Percentiles rank a stretch among this genome's conserved stretches.
Conservation (phyloP, 1,139 yeast genomes). For the Yamadazyma buinensis region DNA sequence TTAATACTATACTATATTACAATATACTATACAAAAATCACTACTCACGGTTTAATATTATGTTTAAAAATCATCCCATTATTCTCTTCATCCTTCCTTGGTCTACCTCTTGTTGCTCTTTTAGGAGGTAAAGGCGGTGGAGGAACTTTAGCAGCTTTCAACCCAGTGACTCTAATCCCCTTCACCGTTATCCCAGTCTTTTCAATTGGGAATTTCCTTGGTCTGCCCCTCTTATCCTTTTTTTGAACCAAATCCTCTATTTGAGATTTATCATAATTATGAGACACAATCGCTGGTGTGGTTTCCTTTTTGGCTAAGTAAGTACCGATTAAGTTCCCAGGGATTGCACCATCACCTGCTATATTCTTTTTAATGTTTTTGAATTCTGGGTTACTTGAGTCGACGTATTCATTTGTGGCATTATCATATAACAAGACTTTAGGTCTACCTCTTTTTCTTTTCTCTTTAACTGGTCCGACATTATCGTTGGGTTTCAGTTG, state of each 20-base stretch:
- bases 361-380: slow-evolving; percentile 31
- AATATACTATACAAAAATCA: too few species aligned
- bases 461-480: too few species aligned
- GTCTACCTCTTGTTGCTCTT: slow-evolving; percentile 12
- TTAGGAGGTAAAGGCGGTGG: slow-evolving; percentile 6
- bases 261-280: slow-evolving; percentile 32
- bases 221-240: slow-evolving; percentile 49
- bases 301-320: slow-evolving; percentile 3
- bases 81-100: slow-evolving; percentile 9
- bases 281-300: slow-evolving; percentile 1
- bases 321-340: neutral
- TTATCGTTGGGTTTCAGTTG: too few species aligned
- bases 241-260: slow-evolving; percentile 36
- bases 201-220: slow-evolving; percentile 48
- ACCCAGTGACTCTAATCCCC: slow-evolving; percentile 44
- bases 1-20: too few species aligned
- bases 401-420: slow-evolving; percentile 38
- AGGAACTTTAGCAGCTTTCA: slow-evolving; percentile 23
- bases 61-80: neutral
- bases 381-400: slow-evolving; percentile 42
- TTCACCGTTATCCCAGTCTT: slow-evolving; percentile 47
- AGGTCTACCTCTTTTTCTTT: slow-evolving; percentile 45
- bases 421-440: slow-evolving; percentile 43
- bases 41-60: too few species aligned
- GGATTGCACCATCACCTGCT: too few species aligned